A percentile compares a stretch with the other conserved stretches of the same genome.
phyloP scores from a whole-genome alignment of 176 grass and related monocot genomes.

The Bothriochloa decipiens region DNA sequence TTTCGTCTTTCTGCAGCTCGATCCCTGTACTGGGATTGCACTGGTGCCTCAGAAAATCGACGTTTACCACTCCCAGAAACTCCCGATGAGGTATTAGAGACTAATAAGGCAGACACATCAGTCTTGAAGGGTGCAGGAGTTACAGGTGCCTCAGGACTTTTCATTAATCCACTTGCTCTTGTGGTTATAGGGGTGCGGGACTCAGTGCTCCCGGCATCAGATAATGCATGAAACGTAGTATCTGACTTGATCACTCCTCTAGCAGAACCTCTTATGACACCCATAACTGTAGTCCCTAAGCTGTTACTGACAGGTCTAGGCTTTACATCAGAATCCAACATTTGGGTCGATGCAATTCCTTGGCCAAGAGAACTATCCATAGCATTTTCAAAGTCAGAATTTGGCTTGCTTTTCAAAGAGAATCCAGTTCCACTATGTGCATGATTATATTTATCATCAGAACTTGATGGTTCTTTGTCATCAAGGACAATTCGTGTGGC shows the following conservation, averaged over 20 bases:
- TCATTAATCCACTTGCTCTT: conserved; percentile 31
- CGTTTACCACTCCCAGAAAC: conserved; percentile 73
- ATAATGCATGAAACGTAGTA: conserved; percentile 52
- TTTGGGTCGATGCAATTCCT: conserved; percentile 48
- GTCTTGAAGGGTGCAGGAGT: conserved; percentile 70
- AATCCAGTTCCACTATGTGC: conserved; percentile 46
- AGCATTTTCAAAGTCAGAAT: conserved; percentile 59
- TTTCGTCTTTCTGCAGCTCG: conserved; percentile 93
- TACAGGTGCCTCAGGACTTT: conserved; percentile 41
- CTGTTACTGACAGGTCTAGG: conserved; percentile 63
- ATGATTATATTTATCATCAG: conserved; percentile 55
- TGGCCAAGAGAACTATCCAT: conserved; percentile 59
- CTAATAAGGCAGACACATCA: conserved; percentile 68
- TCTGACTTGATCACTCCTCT: conserved; percentile 81
- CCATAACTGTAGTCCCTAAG: conserved; percentile 75
- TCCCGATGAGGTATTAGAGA: conserved; percentile 58
- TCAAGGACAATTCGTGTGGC: conserved; percentile 50
- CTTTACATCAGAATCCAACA: conserved; percentile 67
- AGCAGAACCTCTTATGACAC: conserved; percentile 83
- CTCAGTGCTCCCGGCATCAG: conserved; percentile 37
- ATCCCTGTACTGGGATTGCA: conserved; percentile 84
- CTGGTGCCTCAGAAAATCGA: conserved; percentile 90
- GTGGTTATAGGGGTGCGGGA: conserved; percentile 37
- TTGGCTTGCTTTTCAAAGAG: conserved; percentile 54
- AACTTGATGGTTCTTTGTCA: conserved; percentile 65